Evolutionary conservation across 768 basidiomycete species (phyloP), one percentile per base, ranked within the genome.

Genomic region (Mycena rosella): DNA sequence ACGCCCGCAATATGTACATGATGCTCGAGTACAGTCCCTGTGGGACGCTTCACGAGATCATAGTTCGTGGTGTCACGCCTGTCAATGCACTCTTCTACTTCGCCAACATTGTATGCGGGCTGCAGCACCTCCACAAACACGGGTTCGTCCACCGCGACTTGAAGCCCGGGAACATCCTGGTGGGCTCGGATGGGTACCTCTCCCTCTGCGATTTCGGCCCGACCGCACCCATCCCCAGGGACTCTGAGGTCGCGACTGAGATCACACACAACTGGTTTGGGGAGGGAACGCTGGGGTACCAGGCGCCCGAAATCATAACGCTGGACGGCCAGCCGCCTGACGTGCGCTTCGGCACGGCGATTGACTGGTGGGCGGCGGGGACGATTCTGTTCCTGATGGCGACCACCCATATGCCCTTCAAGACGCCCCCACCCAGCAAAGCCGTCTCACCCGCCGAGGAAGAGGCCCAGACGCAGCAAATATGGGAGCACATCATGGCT

Each of bases 281-380:
- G 36, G 74, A 83, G 2, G 87, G 88, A 4, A 87, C 88, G 10
- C 75, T 79, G 10, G 63, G 76, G 3, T 89, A 88, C 74, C 81
- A 80, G 77, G 82, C 87, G 7, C 88, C 88, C 0, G 89, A 90
- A 70, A 59, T 79, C 36, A 24, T 78, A 42, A 40, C 66, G n/a
- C 63, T 73, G 9, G 29, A 48, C 15, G 65, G 58, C 42, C 71
- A 75, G 56, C 42, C 67, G 13, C 29, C 54, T 22, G 48, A 63
- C 22, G 68, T 69, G 17, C 56, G 57, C 3, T 59, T 52, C n/a
- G 76, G 79, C 4, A 34, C 73, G 34, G 74, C 78, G 1, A 70
- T 86, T 13, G 89, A 90, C 74, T 89, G 88, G 88, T 89, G 86
- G 83, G 78, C 87, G 24, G 78, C 78, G 27, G 89, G 87, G 0